Evolutionary conservation across 2,329 filamentous ascomycete genomes (phyloP), one percentile per base, ranked within the genome.

Genomic region (Pseudocercospora ulei): DNA sequence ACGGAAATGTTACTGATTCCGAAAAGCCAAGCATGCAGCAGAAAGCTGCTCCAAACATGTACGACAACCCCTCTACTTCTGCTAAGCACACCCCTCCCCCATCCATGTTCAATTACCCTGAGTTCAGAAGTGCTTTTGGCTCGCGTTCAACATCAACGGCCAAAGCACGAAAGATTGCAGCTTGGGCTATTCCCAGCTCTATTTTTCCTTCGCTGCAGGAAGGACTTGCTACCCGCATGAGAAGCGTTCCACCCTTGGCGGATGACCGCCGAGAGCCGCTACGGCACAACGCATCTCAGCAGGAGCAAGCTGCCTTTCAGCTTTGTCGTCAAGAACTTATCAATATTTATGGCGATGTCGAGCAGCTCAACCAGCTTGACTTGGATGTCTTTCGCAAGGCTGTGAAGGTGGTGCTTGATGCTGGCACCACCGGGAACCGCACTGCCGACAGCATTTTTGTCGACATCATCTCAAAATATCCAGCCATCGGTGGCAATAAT

Each of bases 41-140:
- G 42, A 54, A 56, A 41, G 52, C 47, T 30, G 52, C 44, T 41
- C 46, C 49, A 34, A 59, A 58, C 46, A 59, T 58, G 56, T 57
- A 58, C 42, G 56, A 43, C 25, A 34, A 38, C 41, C 39, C 48
- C 41, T 45, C 37, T 39, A 35, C 35, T 39, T 42, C 35, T 42
- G 6, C 28, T 40, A 26, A 48, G 12, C 27, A 24, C 28, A 13
- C 27, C 25, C 27, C 29, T n/a, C 35, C 34, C 29, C 24, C 42
- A 28, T 44, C 46, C 22, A 37, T 40, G 12, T 51, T 51, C 28
- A 39, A 33, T 31, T 45, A 34, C 25, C 27, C 12, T 46, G 43
- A 41, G 26, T 42, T 38, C 31, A 35, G 33, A 25, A 42, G 11
- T 35, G 42, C 35, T 22, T 47, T 51, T 40, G 49, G 47, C 35